Evolutionary conservation across 192 early-diverging fungal genomes (phyloP), one percentile per base, ranked within the genome.

Genomic region (Coemansia guatemalensis): DNA sequence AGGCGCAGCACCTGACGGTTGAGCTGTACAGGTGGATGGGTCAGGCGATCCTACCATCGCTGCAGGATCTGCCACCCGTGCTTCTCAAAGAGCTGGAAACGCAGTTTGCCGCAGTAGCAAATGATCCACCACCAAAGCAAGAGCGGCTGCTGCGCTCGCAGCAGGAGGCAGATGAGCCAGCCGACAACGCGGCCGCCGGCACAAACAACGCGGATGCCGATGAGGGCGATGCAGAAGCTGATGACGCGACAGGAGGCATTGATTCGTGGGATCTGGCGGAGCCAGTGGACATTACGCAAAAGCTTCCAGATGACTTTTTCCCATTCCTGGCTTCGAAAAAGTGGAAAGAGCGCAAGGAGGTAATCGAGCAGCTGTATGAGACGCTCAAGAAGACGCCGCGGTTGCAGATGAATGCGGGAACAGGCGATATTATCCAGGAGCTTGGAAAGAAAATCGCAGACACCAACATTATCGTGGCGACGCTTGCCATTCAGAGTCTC

Each of bases 261-360:
- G 93, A 94, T 73, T 82, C 87, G 5, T 91, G 87, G 65, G 93
- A 95, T 55, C 73, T 98, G 17, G 83, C 87, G 0, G 97, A 98
- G 55, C 89, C 96, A 3, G 89, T 98, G 8, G 91, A 95, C 58
- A 87, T 99, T n/a, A 83, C 90, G 25, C 85, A 86, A 41, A 96
- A 96, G 81, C 81, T 99, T 35, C 85, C 92, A 1, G 84, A 82
- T 41, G 87, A 90, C 53, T 98, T 95, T 68, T 88, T 93, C 69
- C 83, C 51, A 48, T n/a, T 65, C 20, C 29, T 78, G 2, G 55
- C 66, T 2, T 92, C 95, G 6, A 82, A 88, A 47, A 98, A 98
- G 66, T 99, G 98, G 98, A 88, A 96, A 75, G 96, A 98, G 68
- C 85, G 98, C 68, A 96, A 95, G 63, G 95, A 97, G 62, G 94